These are phyloP conservation scores for Aristolochia fimbriata DNA, from an alignment of 164 flowering plant genomes.

Conservation along the genomic window DNA sequence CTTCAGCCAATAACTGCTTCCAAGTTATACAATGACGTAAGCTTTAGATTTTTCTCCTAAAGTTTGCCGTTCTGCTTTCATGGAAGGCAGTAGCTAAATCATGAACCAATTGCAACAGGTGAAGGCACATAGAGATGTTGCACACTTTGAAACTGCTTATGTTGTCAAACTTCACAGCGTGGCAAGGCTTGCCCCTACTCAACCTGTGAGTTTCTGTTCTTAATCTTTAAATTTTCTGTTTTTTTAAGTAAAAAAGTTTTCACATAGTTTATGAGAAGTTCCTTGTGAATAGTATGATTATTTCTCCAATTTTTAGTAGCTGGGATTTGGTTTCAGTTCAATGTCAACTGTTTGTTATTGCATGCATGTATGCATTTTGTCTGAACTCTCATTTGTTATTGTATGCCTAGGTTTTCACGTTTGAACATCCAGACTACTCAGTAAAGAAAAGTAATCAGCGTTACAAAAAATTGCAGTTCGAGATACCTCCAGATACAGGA, in stretches of 20 bases:
- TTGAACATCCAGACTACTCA: constrained; percentile 68
- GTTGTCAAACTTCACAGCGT: constrained; percentile 91
- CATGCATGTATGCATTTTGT: no score
- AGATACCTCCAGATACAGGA: constrained; percentile 69
- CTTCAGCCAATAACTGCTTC: constrained; percentile 88
- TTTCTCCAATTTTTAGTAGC: background rate
- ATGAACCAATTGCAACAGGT: constrained; percentile 39
- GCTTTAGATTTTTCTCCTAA: constrained; percentile 4
- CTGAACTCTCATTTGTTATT: no score
- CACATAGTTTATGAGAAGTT: no score
- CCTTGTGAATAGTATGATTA: background rate
- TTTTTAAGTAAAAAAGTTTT: no score
- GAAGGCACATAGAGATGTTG: constrained; percentile 75
- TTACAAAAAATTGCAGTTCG: constrained; percentile 65
- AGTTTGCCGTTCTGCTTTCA: background rate
- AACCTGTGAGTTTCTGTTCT: constrained; percentile 49
- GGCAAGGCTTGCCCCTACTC: constrained; percentile 79
- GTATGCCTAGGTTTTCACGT: constrained; percentile 64
- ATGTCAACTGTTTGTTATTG: no score
- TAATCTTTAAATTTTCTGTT: background rate
- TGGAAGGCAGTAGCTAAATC: background rate
- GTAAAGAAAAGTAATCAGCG: constrained; percentile 58
- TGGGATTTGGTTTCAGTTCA: background rate
- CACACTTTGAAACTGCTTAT: constrained; percentile 96
- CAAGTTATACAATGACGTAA: constrained; percentile 84